Conservation (phyloP, 208 protist species). For the Leptomonas pyrrhocoris region DNA sequence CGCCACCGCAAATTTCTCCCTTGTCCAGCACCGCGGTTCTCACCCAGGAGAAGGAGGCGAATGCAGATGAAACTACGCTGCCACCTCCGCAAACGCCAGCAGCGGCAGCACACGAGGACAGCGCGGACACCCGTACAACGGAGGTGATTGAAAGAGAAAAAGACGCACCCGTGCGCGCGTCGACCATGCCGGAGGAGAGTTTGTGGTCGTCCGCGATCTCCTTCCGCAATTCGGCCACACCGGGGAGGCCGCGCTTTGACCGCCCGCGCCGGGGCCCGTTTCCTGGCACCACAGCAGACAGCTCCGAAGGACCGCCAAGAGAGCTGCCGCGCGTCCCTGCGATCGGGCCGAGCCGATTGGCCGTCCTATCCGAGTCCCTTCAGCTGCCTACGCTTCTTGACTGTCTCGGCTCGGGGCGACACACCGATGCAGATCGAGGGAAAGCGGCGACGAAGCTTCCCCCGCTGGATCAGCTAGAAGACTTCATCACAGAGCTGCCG, state of each 20-base stretch:
- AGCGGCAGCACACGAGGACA: background rate
- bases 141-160: background rate
- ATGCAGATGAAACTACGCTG: background rate
- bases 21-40: too few species aligned
- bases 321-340: constrained; percentile 24
- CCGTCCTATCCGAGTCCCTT: constrained; percentile 21
- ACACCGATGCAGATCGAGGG: background rate
- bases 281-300: background rate
- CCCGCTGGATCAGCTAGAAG: constrained; percentile 35
- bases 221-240: constrained; percentile 10
- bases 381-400: constrained; percentile 29
- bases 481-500: constrained; percentile 38
- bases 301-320: background rate
- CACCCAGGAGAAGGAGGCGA: background rate
- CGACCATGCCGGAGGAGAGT: constrained; percentile 29
- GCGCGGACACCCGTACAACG: background rate
- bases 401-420: constrained; percentile 21
- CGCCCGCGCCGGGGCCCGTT: constrained; percentile 11
- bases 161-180: background rate
- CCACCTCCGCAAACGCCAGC: background rate
- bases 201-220: constrained; percentile 26
- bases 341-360: constrained; percentile 21
- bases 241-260: constrained; percentile 15
- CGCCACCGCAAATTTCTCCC: background rate
- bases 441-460: constrained; percentile 33